Evolutionary conservation across 2,329 filamentous ascomycete species (phyloP).

Genomic region (Tolypocladium amazonense): DNA sequence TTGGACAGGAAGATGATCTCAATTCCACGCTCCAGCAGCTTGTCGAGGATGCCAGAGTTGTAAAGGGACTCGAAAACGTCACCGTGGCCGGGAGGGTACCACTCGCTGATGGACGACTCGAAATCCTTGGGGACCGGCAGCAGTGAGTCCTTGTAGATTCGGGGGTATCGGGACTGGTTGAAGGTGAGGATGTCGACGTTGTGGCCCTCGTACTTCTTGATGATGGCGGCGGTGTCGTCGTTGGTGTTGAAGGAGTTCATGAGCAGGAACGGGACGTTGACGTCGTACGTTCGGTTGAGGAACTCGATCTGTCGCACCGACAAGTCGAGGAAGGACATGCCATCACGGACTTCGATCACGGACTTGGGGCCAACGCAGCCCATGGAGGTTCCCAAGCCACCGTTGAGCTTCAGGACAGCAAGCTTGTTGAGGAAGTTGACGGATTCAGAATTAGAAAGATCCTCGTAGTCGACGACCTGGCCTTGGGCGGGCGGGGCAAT

Average conservation of each 20-base stretch:
- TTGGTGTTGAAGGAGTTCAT: conserved; percentile 99
- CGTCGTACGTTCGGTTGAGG: conserved; percentile 94
- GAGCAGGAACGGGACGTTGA: conserved; percentile 95
- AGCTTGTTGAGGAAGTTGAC: conserved; percentile 95
- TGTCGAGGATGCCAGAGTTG: conserved; percentile 96
- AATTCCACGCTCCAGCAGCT: conserved; percentile 88
- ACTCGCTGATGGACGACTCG: conserved; percentile 83
- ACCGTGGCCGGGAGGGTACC: conserved; percentile 98
- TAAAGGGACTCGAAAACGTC: conserved; percentile 99
- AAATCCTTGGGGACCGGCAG: conserved; percentile 87
- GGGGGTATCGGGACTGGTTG: conserved; percentile 98
- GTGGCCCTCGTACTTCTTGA: conserved; percentile 99
- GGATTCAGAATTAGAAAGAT: conserved; percentile 79
- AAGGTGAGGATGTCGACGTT: conserved; percentile 99
- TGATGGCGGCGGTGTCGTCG: conserved; percentile 94
- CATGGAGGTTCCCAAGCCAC: conserved; percentile 98
- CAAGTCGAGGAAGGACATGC: conserved; percentile 99
- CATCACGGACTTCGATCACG: conserved; percentile 97
- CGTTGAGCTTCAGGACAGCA: conserved; percentile 97
- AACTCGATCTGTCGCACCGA: conserved; percentile 98
- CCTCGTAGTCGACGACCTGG: conserved; percentile 92
- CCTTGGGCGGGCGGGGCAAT: conserved; percentile 87
- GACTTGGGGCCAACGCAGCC: conserved; percentile 98
- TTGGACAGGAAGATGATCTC: conserved; percentile 99
- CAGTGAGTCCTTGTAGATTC: conserved; percentile 96